Percentiles rank a stretch among this genome's conserved stretches.
Evolutionary conservation across 257 asterid genomes (phyloP).

Genomic region (Ballota nigra): DNA sequence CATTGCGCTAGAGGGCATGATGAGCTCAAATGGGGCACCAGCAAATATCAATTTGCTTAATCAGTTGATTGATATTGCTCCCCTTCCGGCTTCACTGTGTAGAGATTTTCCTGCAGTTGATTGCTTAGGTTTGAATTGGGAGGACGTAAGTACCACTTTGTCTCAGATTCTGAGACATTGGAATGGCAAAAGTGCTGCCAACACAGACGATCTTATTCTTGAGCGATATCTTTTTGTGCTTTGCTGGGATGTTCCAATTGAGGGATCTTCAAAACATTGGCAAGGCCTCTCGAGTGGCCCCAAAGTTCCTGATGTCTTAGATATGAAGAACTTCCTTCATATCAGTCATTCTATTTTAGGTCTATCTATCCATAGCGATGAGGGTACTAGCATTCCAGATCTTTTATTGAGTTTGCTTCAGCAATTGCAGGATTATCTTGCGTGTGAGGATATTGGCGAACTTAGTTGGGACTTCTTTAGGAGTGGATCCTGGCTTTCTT

Average conservation of each 20-base stretch:
- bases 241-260: constrained; percentile 80
- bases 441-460: constrained; percentile 46
- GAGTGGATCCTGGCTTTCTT: constrained; percentile 79
- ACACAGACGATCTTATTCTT: constrained; percentile 68
- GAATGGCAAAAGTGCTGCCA: constrained; percentile 66
- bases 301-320: constrained; percentile 43
- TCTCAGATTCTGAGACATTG: constrained; percentile 64
- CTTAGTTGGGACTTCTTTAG: constrained; percentile 73
- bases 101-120: constrained; percentile 43
- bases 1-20: constrained; percentile 51
- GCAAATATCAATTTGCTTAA: constrained; percentile 48
- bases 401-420: constrained; percentile 59
- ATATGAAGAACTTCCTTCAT: constrained; percentile 53
- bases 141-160: constrained; percentile 50
- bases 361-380: constrained; percentile 30
- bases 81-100: constrained; percentile 63
- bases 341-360: constrained; percentile 56
- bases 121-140: constrained; percentile 55
- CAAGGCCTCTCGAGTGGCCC: constrained; percentile 35
- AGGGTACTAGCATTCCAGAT: constrained; percentile 43
- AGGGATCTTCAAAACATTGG: constrained; percentile 39
- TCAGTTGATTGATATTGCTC: constrained; percentile 79
- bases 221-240: constrained; percentile 88
- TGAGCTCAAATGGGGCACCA: constrained; percentile 40
- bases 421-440: constrained; percentile 47